phyloP scores from a whole-genome alignment of 352 stramenopile genomes.

The Phytophthora kernoviae region DNA sequence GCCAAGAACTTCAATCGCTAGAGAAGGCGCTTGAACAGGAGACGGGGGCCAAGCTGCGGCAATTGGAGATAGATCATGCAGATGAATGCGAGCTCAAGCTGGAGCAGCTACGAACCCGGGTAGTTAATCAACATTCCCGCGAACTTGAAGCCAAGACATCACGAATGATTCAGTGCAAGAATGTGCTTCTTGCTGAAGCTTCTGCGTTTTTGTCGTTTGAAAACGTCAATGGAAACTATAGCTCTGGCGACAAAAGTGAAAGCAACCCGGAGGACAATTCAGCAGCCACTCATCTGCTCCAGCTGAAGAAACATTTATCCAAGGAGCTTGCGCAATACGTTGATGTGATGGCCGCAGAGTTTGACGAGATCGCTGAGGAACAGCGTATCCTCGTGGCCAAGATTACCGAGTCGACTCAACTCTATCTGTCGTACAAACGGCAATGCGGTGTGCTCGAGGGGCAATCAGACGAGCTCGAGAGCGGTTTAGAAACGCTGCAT shows the following conservation, averaged over 20 bases:
- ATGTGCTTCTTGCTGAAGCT: conserved; percentile 52
- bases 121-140: conserved; percentile 32
- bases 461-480: conserved; percentile 39
- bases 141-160: conserved; percentile 52
- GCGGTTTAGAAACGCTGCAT: conserved; percentile 37
- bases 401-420: conserved; percentile 60
- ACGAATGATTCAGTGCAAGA: conserved; percentile 50
- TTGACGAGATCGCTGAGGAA: conserved; percentile 63
- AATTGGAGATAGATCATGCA: conserved; percentile 51
- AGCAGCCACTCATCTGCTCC: conserved; percentile 31
- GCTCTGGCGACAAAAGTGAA: not conserved
- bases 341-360: conserved; percentile 49
- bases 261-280: conserved; percentile 21
- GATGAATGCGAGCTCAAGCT: conserved; percentile 43
- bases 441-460: conserved; percentile 49
- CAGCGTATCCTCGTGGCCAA: conserved; percentile 59
- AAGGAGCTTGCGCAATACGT: conserved; percentile 57
- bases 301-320: conserved; percentile 53
- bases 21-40: conserved; percentile 53
- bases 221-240: conserved; percentile 12
- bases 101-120: conserved; percentile 31
- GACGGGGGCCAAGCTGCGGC: conserved; percentile 32
- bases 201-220: conserved; percentile 41
- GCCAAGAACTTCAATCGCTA: conserved; percentile 36
- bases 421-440: conserved; percentile 66